phyloP scores from a whole-genome alignment of 208 protist genomes.

The Leishmania braziliensis region DNA sequence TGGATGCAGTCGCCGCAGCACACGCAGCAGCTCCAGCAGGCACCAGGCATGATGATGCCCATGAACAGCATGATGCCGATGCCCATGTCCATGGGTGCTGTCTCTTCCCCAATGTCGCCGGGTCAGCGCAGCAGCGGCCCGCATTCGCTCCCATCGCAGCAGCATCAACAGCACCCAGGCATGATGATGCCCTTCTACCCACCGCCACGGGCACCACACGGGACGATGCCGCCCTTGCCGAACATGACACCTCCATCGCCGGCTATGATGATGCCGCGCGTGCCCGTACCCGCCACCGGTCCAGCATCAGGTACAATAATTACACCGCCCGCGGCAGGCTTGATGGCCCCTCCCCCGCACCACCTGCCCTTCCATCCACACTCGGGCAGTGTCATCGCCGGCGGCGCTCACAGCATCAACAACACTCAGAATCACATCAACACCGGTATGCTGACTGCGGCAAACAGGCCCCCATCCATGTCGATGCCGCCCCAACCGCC shows the following conservation, averaged over 20 bases:
- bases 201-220: constrained; percentile 3
- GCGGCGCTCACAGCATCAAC: constrained; percentile 10
- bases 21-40: neutral
- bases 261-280: neutral
- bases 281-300: neutral
- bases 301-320: neutral
- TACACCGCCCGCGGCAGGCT: neutral
- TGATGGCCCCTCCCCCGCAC: neutral
- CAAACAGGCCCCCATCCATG: neutral
- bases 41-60: constrained; percentile 20
- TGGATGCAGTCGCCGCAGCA: constrained; percentile 9
- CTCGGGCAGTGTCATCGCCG: neutral
- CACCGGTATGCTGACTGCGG: neutral
- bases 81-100: constrained; percentile 15
- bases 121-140: constrained; percentile 11
- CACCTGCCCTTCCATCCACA: neutral
- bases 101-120: constrained; percentile 3
- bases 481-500: neutral
- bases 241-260: constrained; percentile 4
- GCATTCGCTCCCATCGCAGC: constrained; percentile 1
- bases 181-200: constrained; percentile 24
- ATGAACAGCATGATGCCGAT: constrained; percentile 22
- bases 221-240: constrained; percentile 8
- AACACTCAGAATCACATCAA: neutral
- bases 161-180: constrained; percentile 12